Evolutionary conservation across 2,329 filamentous ascomycete genomes (phyloP).

Genomic region (Westerdykella aurantiaca): DNA sequence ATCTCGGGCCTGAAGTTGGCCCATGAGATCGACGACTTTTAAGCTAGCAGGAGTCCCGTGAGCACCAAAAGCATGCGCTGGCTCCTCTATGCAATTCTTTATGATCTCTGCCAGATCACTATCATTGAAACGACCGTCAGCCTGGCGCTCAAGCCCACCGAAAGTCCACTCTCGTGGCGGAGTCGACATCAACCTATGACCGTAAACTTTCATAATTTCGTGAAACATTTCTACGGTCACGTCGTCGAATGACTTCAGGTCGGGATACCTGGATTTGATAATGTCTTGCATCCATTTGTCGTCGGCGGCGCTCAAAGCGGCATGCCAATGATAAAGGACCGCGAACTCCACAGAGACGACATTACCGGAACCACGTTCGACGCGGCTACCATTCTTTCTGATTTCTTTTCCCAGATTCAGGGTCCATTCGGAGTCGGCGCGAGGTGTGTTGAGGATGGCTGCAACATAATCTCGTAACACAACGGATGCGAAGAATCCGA

Average conservation of each 20-base stretch:
- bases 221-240: constrained; percentile 38
- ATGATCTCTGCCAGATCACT: constrained; percentile 42
- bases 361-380: constrained; percentile 65
- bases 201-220: constrained; percentile 38
- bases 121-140: constrained; percentile 42
- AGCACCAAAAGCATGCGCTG: constrained; percentile 48
- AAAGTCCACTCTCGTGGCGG: constrained; percentile 48
- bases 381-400: constrained; percentile 27
- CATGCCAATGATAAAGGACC: constrained; percentile 77
- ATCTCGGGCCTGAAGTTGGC: constrained; percentile 43
- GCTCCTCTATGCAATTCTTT: constrained; percentile 42
- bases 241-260: constrained; percentile 41
- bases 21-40: constrained; percentile 60
- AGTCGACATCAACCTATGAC: constrained; percentile 50
- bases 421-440: constrained; percentile 65
- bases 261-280: constrained; percentile 26
- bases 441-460: constrained; percentile 64
- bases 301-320: constrained; percentile 63
- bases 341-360: constrained; percentile 79
- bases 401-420: constrained; percentile 60
- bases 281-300: constrained; percentile 66
- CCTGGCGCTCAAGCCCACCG: constrained; percentile 35
- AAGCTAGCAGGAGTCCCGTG: constrained; percentile 45
- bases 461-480: constrained; percentile 70
- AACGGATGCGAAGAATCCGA: constrained; percentile 51